Evolutionary conservation across 257 asterid species (phyloP).

Genomic region (Hygrophila difformis): DNA sequence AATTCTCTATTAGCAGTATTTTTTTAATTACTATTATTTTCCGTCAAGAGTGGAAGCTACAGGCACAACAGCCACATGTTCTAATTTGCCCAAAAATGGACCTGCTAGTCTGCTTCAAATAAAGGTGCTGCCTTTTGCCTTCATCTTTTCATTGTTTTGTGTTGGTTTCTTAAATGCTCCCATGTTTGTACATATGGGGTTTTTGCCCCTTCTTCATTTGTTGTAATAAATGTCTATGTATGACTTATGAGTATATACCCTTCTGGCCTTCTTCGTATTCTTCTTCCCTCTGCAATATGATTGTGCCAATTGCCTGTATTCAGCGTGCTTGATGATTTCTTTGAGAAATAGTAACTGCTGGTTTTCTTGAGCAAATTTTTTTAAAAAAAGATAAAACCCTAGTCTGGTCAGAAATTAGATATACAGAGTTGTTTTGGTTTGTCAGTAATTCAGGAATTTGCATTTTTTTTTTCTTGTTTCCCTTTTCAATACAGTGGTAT

Average conservation of each 20-base stretch:
- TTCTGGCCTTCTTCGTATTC: too few species aligned
- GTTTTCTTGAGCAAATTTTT: not conserved
- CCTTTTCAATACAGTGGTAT: too few species aligned
- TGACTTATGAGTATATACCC: too few species aligned
- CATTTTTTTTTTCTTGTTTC: not conserved
- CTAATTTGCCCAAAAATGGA: constrained; percentile 33
- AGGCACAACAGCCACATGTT: constrained; percentile 15
- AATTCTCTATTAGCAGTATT: too few species aligned
- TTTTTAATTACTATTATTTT: not conserved
- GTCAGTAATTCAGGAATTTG: not conserved
- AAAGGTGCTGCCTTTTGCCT: constrained; percentile 28
- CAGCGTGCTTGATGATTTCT: constrained; percentile 3
- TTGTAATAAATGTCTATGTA: constrained; percentile 1
- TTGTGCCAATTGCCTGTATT: constrained; percentile 6
- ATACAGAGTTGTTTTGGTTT: too few species aligned
- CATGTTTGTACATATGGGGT: constrained; percentile 14
- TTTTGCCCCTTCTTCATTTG: constrained; percentile 8
- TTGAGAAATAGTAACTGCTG: not conserved
- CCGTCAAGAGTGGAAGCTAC: constrained; percentile 9
- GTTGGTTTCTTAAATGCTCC: constrained; percentile 29
- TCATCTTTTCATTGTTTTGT: constrained; percentile 54
- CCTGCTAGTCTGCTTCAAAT: constrained; percentile 36
- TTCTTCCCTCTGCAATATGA: not conserved
- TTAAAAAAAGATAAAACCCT: too few species aligned
- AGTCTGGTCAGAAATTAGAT: too few species aligned